phyloP scores from a whole-genome alignment of 768 basidiomycete genomes.

The Termitomyces sp. region DNA sequence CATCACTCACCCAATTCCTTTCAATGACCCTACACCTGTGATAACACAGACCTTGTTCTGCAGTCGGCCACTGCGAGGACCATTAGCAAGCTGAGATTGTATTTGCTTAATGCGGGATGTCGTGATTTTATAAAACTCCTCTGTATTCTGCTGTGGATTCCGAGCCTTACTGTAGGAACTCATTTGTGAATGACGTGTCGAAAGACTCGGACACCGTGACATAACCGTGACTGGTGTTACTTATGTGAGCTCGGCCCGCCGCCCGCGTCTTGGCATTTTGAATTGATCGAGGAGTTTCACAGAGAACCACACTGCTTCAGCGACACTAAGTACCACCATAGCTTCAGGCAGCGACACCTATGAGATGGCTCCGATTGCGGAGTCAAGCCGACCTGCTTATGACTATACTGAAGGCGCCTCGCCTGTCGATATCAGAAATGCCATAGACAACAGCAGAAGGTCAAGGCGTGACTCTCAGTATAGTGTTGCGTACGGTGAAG shows the following conservation, averaged over 20 bases:
- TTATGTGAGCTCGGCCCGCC: not conserved
- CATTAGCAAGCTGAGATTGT: conserved; percentile 54
- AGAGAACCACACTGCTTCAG: not conserved
- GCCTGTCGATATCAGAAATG: conserved; percentile 63
- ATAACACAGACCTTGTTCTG: conserved; percentile 80
- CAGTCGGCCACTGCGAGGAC: conserved; percentile 51
- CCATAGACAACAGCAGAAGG: conserved; percentile 42
- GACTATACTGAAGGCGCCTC: conserved; percentile 91
- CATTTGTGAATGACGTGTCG: conserved; percentile 17
- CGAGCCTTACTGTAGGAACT: conserved; percentile 30
- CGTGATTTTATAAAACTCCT: conserved; percentile 56
- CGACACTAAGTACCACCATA: conserved; percentile 8
- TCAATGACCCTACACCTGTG: conserved; percentile 81
- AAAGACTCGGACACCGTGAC: not conserved
- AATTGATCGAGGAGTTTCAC: not conserved
- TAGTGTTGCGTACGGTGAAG: conserved; percentile 50
- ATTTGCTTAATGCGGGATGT: conserved; percentile 62
- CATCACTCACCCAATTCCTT: conserved; percentile 77
- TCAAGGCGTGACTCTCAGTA: conserved; percentile 67
- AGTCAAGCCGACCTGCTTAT: conserved; percentile 25
- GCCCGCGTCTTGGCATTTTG: no score
- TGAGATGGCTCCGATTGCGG: conserved; percentile 37
- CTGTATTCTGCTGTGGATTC: conserved; percentile 22
- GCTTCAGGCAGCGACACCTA: conserved; percentile 19
- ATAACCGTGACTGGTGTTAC: not conserved